Evolutionary conservation across 225 moss, liverwort and hornwort genomes (phyloP), one percentile per base, ranked within the genome.

Genomic region (Lunularia cruciata): DNA sequence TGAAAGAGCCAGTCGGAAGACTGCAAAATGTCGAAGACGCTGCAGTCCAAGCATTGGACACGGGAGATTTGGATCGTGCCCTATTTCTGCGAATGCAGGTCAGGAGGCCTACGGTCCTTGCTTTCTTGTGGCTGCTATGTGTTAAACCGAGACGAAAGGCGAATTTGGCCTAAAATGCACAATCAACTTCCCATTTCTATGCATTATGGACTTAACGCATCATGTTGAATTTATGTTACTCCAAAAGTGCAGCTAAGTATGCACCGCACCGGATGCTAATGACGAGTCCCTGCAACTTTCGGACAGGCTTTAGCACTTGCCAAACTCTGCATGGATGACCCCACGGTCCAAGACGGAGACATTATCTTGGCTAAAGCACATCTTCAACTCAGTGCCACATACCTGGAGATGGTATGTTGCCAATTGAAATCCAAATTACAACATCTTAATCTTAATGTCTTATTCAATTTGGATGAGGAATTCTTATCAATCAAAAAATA

Each of bases 11-110:
- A 0, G 78, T 47, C 0, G 3, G 77, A 6, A 84, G 89, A 32
- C 62, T 94, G 0, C 74, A 85, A 75, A 73, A 66, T 26, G 78
- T 86, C 27, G 90, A 86, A 49, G 72, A 79, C 0, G 67, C 84
- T 47, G 57, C 88, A 13, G 40, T 27, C 16, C 70, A 87, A 61
- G 63, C 87, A 36, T 74, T 79, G 0, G 87, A 89, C 0, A 71
- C 74, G 75, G 90, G 94, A 16, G 86, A 91, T 34, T 54, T 81
- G 22, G 87, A 91, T 35, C 79, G 88, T 33, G 74, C 83, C 38
- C 71, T 94, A 2, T 85, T 80, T 19, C 57, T 91, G 1, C 79
- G 84, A 9, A 94, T 91, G 94, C 94, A 94, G 81, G 91, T 81
- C 60, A 3, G 30, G n/a, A n/a, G n/a, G n/a, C n/a, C n/a, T n/a